Conservation (phyloP, 2,329 filamentous ascomycete genomes). For the Sarocladiaceae sp. region DNA sequence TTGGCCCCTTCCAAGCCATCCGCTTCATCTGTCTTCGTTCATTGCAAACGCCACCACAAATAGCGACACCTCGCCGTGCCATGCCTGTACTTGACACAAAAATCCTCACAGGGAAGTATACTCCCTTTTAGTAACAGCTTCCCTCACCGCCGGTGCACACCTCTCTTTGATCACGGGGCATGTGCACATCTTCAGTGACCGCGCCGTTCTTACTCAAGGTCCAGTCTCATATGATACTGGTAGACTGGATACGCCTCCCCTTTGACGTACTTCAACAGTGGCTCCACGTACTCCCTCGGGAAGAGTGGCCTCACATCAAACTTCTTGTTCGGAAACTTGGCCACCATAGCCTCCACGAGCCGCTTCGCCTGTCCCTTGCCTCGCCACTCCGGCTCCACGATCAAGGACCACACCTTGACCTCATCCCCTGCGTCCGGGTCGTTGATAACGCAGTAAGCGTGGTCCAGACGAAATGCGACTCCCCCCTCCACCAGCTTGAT, state of each 20-base stretch:
- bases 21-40: no score
- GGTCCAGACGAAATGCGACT: conserved; percentile 13
- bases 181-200: no score
- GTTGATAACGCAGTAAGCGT: conserved; percentile 16
- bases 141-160: no score
- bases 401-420: conserved; percentile 12
- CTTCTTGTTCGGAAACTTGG: conserved; percentile 14
- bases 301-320: conserved; percentile 11
- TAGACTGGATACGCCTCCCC: neutral
- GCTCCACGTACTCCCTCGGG: conserved; percentile 13
- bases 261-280: conserved; percentile 11
- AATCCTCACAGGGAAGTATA: no score
- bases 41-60: no score
- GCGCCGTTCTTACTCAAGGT: neutral
- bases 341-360: conserved; percentile 15
- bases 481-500: conserved; percentile 1
- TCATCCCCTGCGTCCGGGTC: conserved; percentile 14
- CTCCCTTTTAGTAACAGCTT: no score
- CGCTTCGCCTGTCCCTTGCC: conserved; percentile 13
- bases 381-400: conserved; percentile 15
- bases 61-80: no score
- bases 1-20: no score
- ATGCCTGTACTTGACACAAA: no score
- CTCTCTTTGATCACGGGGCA: no score
- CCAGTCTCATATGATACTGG: conserved; percentile 13